These are phyloP conservation scores for Crithidia thermophila DNA, from an alignment of 208 protist species.

Conservation along the genomic window DNA sequence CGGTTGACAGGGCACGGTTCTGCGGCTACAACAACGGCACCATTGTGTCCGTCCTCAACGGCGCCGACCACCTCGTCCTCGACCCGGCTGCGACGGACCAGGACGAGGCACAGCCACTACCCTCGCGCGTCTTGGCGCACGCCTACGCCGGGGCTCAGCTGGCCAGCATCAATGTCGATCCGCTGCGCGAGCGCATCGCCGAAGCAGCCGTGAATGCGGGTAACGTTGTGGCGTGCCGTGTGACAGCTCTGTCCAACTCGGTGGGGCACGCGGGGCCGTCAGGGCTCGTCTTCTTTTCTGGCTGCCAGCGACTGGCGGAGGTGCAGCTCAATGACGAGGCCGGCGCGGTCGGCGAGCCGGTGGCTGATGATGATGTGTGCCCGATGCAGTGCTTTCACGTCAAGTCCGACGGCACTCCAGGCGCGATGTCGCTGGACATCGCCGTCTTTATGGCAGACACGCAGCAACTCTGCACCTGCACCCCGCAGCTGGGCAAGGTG, in stretches of 20 bases:
- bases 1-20: constrained; percentile 28
- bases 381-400: constrained; percentile 42
- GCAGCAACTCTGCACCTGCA: constrained; percentile 36
- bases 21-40: constrained; percentile 27
- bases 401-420: constrained; percentile 1
- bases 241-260: constrained; percentile 26
- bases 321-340: constrained; percentile 30
- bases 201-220: constrained; percentile 29
- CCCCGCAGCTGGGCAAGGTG: constrained; percentile 32
- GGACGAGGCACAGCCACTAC: constrained; percentile 20
- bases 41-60: constrained; percentile 44
- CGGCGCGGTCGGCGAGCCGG: background rate
- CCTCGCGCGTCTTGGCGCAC: constrained; percentile 37
- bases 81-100: constrained; percentile 29
- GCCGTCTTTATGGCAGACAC: constrained; percentile 31
- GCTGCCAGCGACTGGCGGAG: constrained; percentile 51
- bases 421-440: constrained; percentile 20
- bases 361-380: constrained; percentile 8
- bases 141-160: constrained; percentile 37
- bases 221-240: constrained; percentile 42
- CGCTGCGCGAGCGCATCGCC: constrained; percentile 32
- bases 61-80: constrained; percentile 33
- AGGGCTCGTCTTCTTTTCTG: constrained; percentile 55
- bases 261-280: constrained; percentile 7
- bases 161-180: constrained; percentile 22